Percentiles rank a stretch among this genome's conserved stretches.
phyloP scores from a whole-genome alignment of 768 basidiomycete genomes.

The Pleurotus sapidus region DNA sequence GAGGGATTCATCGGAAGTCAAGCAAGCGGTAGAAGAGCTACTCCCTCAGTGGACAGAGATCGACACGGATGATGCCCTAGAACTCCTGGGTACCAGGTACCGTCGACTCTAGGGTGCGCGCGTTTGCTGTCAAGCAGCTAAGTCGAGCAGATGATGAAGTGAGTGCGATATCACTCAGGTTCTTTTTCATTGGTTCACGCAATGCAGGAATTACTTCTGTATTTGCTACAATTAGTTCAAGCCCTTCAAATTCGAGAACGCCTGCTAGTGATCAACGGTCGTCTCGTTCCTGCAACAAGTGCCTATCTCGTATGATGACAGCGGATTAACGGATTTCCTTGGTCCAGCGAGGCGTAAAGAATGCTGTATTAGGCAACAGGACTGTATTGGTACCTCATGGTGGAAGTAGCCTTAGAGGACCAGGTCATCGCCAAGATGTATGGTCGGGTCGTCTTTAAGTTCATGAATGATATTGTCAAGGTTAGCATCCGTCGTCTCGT shows the following conservation, averaged over 20 bases:
- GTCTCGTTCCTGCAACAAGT: conserved; percentile 65
- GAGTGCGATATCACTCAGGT: conserved; percentile 16
- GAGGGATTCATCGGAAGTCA: conserved; percentile 94
- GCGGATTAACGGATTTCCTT: conserved; percentile 94
- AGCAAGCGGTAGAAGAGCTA: conserved; percentile 95
- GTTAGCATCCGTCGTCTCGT: conserved; percentile 33
- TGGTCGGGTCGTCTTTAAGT: conserved; percentile 85
- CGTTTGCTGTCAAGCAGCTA: conserved; percentile 91
- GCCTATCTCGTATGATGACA: conserved; percentile 88
- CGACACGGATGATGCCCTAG: conserved; percentile 94
- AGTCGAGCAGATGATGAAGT: conserved; percentile 94
- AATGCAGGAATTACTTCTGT: conserved; percentile 81
- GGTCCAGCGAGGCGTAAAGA: conserved; percentile 79
- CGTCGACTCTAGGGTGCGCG: conserved; percentile 87
- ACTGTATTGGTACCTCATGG: conserved; percentile 97
- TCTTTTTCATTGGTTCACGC: conserved; percentile 3
- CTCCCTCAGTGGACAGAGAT: conserved; percentile 97
- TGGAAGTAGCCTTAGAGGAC: conserved; percentile 89
- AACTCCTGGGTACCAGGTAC: conserved; percentile 89
- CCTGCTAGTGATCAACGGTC: conserved; percentile 74
- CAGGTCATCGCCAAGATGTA: conserved; percentile 91
- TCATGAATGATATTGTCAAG: conserved; percentile 85
- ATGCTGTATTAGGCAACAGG: conserved; percentile 87
- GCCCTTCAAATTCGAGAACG: conserved; percentile 96
- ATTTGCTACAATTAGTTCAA: conserved; percentile 94